Conservation (phyloP, 2,329 filamentous ascomycete species). For the Thelonectria olida region DNA sequence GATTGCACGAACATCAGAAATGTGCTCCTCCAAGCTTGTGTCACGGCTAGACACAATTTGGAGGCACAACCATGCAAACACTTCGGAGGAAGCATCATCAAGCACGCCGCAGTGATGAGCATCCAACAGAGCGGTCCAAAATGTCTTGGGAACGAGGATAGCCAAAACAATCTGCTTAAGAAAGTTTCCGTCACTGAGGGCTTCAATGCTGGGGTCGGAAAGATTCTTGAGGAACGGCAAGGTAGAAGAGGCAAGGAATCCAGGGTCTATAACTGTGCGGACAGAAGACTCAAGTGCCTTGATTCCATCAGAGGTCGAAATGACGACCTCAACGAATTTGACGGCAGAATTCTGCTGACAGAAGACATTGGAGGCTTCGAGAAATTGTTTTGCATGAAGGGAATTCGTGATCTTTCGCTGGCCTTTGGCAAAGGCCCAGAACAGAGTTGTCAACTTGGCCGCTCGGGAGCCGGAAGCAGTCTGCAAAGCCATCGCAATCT, state of each 20-base stretch:
- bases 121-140: conserved; percentile 61
- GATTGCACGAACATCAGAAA: conserved; percentile 33
- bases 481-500: conserved; percentile 16
- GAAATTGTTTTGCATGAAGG: conserved; percentile 39
- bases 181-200: conserved; percentile 33
- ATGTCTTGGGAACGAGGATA: conserved; percentile 60
- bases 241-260: conserved; percentile 40
- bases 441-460: conserved; percentile 26
- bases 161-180: conserved; percentile 48
- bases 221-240: conserved; percentile 27
- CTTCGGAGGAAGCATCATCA: conserved; percentile 40
- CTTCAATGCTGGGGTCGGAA: conserved; percentile 22
- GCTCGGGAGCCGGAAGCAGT: conserved; percentile 17
- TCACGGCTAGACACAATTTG: conserved; percentile 50
- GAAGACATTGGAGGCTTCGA: conserved; percentile 33
- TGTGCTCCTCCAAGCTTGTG: conserved; percentile 21
- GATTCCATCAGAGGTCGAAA: conserved; percentile 33
- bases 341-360: conserved; percentile 25
- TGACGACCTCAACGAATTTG: conserved; percentile 41
- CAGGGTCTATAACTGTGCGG: conserved; percentile 31
- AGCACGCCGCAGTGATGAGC: conserved; percentile 43
- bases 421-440: conserved; percentile 29
- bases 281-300: conserved; percentile 37
- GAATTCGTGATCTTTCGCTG: conserved; percentile 22
- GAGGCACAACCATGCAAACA: conserved; percentile 59